Conservation (phyloP, 2,329 filamentous ascomycete species). For the Aspergillus fijiensis region DNA sequence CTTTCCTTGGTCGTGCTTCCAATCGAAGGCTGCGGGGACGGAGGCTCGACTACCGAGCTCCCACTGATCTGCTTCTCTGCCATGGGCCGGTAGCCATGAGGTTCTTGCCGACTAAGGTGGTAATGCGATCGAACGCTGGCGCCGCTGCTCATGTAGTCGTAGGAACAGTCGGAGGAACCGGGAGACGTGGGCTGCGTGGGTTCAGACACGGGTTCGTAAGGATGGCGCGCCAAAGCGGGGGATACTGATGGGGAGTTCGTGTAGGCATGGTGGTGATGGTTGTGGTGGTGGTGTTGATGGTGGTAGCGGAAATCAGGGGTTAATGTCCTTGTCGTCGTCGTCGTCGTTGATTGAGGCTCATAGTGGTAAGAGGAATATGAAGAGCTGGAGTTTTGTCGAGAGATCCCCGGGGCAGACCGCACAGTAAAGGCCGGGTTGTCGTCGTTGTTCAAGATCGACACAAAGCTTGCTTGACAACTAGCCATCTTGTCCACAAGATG, state of each 20-base stretch:
- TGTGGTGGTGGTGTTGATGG: neutral
- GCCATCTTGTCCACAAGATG: constrained; percentile 26
- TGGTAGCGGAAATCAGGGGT: constrained; percentile 22
- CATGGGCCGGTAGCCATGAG: constrained; percentile 23
- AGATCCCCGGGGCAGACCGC: constrained; percentile 31
- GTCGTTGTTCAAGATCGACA: constrained; percentile 50
- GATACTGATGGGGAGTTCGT: constrained; percentile 29
- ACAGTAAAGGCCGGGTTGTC: constrained; percentile 49
- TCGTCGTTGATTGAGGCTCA: constrained; percentile 17
- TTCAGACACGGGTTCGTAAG: constrained; percentile 28
- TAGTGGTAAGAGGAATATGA: constrained; percentile 20
- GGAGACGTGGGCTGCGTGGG: constrained; percentile 29
- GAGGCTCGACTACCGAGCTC: constrained; percentile 25
- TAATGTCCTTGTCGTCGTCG: constrained; percentile 14
- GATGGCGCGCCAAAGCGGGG: constrained; percentile 25
- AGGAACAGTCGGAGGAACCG: constrained; percentile 35
- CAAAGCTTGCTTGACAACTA: constrained; percentile 35
- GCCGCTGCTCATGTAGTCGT: constrained; percentile 30
- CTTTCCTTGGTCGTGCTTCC: constrained; percentile 25
- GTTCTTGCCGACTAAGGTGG: constrained; percentile 30
- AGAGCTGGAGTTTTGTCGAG: constrained; percentile 24
- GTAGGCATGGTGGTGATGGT: constrained; percentile 16
- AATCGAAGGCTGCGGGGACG: constrained; percentile 29
- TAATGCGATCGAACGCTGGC: constrained; percentile 24
- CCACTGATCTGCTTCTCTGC: constrained; percentile 27